phyloP scores from a whole-genome alignment of 352 stramenopile genomes.

The Globisporangium middletonii region DNA sequence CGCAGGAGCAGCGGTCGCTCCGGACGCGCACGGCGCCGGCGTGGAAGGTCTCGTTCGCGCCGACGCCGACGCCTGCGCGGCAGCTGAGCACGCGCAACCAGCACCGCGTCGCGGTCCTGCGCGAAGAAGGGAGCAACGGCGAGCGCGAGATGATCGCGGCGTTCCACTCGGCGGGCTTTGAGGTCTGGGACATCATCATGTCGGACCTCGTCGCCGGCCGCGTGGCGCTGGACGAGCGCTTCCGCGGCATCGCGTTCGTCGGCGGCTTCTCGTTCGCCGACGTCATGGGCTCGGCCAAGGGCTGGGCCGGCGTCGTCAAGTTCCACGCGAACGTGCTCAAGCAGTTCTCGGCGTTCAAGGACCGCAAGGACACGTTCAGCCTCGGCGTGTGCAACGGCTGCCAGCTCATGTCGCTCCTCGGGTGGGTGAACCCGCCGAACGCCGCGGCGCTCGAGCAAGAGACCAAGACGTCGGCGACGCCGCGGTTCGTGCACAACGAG shows the following conservation, averaged over 20 bases:
- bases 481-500: conserved; percentile 97
- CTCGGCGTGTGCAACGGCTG: conserved; percentile 99
- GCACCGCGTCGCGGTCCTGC: conserved; percentile 95
- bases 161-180: conserved; percentile 96
- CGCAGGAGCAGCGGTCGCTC: conserved; percentile 91
- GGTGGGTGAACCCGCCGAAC: conserved; percentile 89
- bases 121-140: conserved; percentile 98
- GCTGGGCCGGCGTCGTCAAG: conserved; percentile 97
- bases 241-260: conserved; percentile 97
- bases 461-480: conserved; percentile 53
- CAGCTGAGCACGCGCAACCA: conserved; percentile 76
- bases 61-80: conserved; percentile 73
- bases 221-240: conserved; percentile 89
- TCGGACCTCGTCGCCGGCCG: conserved; percentile 92
- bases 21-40: conserved; percentile 78
- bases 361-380: conserved; percentile 96
- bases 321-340: conserved; percentile 94
- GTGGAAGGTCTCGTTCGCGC: conserved; percentile 89
- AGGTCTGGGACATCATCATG: conserved; percentile 98
- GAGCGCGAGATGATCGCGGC: conserved; percentile 98
- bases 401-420: conserved; percentile 99
- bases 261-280: conserved; percentile 99
- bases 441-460: conserved; percentile 46
- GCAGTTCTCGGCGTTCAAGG: conserved; percentile 96
- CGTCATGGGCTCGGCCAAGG: conserved; percentile 98